Evolutionary conservation across 1,139 yeast genomes (phyloP).

Genomic region (Zygotorulaspora mrakii): DNA sequence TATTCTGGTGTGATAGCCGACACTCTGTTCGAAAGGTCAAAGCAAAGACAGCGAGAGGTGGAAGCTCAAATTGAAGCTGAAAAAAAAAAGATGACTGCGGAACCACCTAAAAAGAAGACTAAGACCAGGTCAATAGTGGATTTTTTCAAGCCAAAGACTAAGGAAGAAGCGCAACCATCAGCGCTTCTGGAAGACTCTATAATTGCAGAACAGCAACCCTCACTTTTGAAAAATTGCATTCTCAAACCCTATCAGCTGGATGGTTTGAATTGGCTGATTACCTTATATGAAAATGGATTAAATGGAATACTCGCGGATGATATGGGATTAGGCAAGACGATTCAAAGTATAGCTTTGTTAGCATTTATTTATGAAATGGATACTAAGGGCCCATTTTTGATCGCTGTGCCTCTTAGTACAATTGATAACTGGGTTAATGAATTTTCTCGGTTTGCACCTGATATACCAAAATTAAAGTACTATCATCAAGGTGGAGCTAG

Average conservation of each 20-base stretch:
- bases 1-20: slow-evolving; percentile 82
- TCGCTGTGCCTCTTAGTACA: slow-evolving; percentile 86
- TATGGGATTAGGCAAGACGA: slow-evolving; percentile 93
- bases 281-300: slow-evolving; percentile 85
- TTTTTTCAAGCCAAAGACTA: slow-evolving; percentile 25
- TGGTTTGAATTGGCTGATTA: slow-evolving; percentile 86
- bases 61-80: slow-evolving; percentile 8
- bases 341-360: slow-evolving; percentile 77
- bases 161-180: slow-evolving; percentile 12
- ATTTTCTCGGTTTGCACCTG: slow-evolving; percentile 68
- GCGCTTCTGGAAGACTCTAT: slow-evolving; percentile 14
- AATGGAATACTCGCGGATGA: slow-evolving; percentile 96
- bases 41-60: slow-evolving; percentile 31
- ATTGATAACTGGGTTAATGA: slow-evolving; percentile 82
- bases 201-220: slow-evolving; percentile 51
- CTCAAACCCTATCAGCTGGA: slow-evolving; percentile 83
- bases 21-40: slow-evolving; percentile 52
- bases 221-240: slow-evolving; percentile 57
- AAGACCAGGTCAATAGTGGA: slow-evolving; percentile 23
- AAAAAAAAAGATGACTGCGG: slow-evolving; percentile 8
- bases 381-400: slow-evolving; percentile 75
- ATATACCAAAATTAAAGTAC: slow-evolving; percentile 58
- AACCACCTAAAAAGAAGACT: slow-evolving; percentile 26
- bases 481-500: slow-evolving; percentile 53
- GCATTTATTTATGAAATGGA: slow-evolving; percentile 78